Conservation (phyloP, 108 stramenopile species). For the Cylindrotheca closterium region DNA sequence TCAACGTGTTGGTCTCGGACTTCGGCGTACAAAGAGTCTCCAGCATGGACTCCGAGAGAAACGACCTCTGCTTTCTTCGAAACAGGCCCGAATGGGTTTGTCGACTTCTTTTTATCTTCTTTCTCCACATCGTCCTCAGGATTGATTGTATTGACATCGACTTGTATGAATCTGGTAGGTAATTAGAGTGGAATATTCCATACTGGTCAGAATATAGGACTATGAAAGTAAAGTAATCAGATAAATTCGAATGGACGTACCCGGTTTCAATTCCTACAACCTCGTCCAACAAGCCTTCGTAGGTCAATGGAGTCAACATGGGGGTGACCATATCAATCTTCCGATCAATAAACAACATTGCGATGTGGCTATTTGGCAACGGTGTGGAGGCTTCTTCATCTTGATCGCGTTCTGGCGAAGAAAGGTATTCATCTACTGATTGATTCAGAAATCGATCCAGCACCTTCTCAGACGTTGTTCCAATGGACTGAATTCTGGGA, state of each 20-base stretch:
- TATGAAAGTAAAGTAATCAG: no score
- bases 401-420: background rate
- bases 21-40: slow-evolving; percentile 89
- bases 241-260: no score
- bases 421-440: slow-evolving; percentile 62
- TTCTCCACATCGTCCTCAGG: slow-evolving; percentile 57
- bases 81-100: slow-evolving; percentile 4
- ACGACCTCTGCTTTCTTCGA: slow-evolving; percentile 31
- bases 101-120: background rate
- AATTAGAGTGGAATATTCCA: no score
- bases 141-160: slow-evolving; percentile 56
- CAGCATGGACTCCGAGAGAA: slow-evolving; percentile 76
- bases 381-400: slow-evolving; percentile 1
- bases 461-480: slow-evolving; percentile 73
- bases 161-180: slow-evolving; percentile 6
- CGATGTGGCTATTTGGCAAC: slow-evolving; percentile 34
- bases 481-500: slow-evolving; percentile 69
- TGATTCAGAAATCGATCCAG: slow-evolving; percentile 58
- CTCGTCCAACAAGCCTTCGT: slow-evolving; percentile 95
- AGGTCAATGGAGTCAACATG: slow-evolving; percentile 94
- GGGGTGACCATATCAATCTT: slow-evolving; percentile 91
- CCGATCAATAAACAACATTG: slow-evolving; percentile 88
- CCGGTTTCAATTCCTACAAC: slow-evolving; percentile 87
- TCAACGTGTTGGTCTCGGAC: slow-evolving; percentile 95
- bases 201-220: no score